A percentile compares a stretch with the other conserved stretches of the same genome.
phyloP scores from a whole-genome alignment of 805 yeast genomes.

The Blastobotrys robertii region DNA sequence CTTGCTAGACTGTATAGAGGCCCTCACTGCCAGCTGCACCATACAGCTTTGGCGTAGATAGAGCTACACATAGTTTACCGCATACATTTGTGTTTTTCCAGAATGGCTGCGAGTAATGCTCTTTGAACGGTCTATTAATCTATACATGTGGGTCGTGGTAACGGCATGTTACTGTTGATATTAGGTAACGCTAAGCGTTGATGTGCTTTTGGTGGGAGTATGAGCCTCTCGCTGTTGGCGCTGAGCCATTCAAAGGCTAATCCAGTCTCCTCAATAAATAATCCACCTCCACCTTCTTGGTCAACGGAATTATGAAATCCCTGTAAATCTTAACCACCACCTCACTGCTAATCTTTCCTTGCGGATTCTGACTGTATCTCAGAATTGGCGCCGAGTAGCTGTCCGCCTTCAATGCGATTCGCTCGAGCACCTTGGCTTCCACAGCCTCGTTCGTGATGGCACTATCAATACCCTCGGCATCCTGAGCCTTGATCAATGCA shows the following conservation, averaged over 20 bases:
- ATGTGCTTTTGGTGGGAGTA: too few relatives aligned
- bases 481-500: slow-evolving; percentile 52
- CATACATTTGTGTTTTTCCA: too few relatives aligned
- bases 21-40: too few relatives aligned
- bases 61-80: too few relatives aligned
- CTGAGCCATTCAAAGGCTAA: slow-evolving; percentile 26
- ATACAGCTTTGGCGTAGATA: too few relatives aligned
- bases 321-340: slow-evolving; percentile 74
- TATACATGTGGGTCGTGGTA: too few relatives aligned
- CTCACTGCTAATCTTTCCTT: slow-evolving; percentile 73
- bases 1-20: too few relatives aligned
- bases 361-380: slow-evolving; percentile 52
- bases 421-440: slow-evolving; percentile 69
- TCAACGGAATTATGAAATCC: slow-evolving; percentile 84
- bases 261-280: slow-evolving; percentile 78
- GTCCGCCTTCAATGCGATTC: slow-evolving; percentile 72
- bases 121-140: too few relatives aligned
- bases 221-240: too few relatives aligned
- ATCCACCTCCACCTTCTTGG: slow-evolving; percentile 92
- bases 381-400: slow-evolving; percentile 86
- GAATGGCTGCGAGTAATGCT: too few relatives aligned
- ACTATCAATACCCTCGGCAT: slow-evolving; percentile 61
- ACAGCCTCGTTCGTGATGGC: slow-evolving; percentile 84
- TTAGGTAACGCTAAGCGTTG: too few relatives aligned
- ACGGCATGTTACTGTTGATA: too few relatives aligned